Evolutionary conservation across 2,329 filamentous ascomycete species (phyloP), one percentile per base, ranked within the genome.

Genomic region (Ceratocystis alfenasii): DNA sequence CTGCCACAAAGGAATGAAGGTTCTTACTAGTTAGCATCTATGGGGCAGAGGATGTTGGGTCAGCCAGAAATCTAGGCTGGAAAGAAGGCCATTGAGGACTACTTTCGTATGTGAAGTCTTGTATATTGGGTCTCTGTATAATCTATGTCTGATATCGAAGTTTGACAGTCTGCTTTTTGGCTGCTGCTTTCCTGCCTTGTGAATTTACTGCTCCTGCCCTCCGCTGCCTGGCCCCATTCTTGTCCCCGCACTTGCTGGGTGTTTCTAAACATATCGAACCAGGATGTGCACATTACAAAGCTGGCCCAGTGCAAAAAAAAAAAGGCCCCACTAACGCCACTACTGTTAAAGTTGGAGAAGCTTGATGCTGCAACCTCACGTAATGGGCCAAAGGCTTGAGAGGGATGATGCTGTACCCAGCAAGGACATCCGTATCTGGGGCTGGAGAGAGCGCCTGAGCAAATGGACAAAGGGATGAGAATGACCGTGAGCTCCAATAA

Each of bases 221-320:
- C 10, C 12, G 36, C 36, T 12, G 36, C 36, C 36, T 41, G 36
- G 36, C 17, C 22, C 28, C 53, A 17, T 33, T 33, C 22, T 30
- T 57, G 53, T 57, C 53, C 53, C 53, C 53, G 53, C 53, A 57
- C 53, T 57, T 30, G 25, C 30, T 28, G 10, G 4, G 5, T 33
- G 22, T 7, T 28, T 30, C 53, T 17, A 57, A 28, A 22, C 53
- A 30, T 15, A 17, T 33, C 53, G 53, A 57, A 33, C 53, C 53
- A 57, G 53, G 53, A 57, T 57, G 53, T 30, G 53, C 53, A 33
- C 3, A 57, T 57, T 57, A 57, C 53, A 17, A 57, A 30, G 53
- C 53, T 33, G 12, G 28, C 12, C 12, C 53, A 57, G 53, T 6
- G 5, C 53, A 33, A 17, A 33, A 57, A 30, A 33, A 33, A n/a